Evolutionary conservation across 2,329 filamentous ascomycete genomes (phyloP).

Genomic region (Talaromyces sp.): DNA sequence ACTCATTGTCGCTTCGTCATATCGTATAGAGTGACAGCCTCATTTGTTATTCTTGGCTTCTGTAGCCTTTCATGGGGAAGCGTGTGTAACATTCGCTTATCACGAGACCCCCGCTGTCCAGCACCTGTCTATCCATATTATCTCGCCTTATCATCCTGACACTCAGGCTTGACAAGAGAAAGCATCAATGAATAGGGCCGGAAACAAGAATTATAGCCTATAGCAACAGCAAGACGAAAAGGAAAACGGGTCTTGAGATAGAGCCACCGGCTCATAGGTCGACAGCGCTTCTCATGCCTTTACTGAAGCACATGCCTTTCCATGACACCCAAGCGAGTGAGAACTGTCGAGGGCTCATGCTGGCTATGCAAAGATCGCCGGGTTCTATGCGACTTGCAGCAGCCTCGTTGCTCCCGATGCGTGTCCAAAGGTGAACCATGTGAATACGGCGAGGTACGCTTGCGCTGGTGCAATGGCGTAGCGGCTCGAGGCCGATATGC

Average conservation of each 20-base stretch:
- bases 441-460: conserved; percentile 36
- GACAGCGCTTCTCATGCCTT: conserved; percentile 1
- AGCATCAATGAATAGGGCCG: neutral
- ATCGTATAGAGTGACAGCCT: neutral
- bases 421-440: conserved; percentile 19
- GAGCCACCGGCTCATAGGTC: neutral
- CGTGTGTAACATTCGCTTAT: neutral
- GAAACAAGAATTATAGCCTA: neutral
- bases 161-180: neutral
- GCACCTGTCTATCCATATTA: neutral
- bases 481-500: conserved; percentile 16
- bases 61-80: neutral
- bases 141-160: neutral
- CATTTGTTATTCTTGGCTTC: neutral
- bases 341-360: conserved; percentile 39
- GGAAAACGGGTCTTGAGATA: neutral
- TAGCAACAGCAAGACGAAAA: neutral
- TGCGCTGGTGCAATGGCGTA: conserved; percentile 40
- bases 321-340: conserved; percentile 20
- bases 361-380: conserved; percentile 44
- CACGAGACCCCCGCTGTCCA: neutral
- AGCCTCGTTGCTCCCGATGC: conserved; percentile 37
- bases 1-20: neutral
- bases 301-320: neutral
- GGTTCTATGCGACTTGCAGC: conserved; percentile 40